phyloP scores from a whole-genome alignment of 1,284 basidiomycete genomes.

The Papiliotrema flavescens region DNA sequence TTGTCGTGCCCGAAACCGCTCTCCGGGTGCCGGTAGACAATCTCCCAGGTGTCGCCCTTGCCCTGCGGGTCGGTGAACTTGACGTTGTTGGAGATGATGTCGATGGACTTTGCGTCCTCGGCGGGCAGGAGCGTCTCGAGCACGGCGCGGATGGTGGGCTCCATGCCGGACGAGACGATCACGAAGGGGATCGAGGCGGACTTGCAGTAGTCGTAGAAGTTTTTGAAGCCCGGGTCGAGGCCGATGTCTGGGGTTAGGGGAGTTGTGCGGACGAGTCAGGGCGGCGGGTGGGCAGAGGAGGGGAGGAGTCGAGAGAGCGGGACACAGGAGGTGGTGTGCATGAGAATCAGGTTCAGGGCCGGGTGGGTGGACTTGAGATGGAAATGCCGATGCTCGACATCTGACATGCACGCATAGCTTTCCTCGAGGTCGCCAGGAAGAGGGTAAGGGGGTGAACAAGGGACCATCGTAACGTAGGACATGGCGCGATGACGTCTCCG shows the following conservation, averaged over 20 bases:
- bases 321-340: too few relatives aligned
- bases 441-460: slow-evolving; percentile 3
- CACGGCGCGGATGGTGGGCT: slow-evolving; percentile 82
- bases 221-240: slow-evolving; percentile 81
- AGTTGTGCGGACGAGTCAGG: not conserved
- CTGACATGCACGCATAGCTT: too few relatives aligned
- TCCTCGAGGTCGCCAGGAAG: not conserved
- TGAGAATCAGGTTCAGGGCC: too few relatives aligned
- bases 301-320: too few relatives aligned
- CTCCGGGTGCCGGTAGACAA: slow-evolving; percentile 81
- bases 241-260: slow-evolving; percentile 61
- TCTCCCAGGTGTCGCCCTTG: slow-evolving; percentile 70
- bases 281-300: too few relatives aligned
- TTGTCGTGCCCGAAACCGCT: slow-evolving; percentile 91
- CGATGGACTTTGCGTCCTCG: slow-evolving; percentile 68
- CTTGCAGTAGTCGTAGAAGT: slow-evolving; percentile 78
- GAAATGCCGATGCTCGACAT: too few relatives aligned
- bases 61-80: slow-evolving; percentile 53
- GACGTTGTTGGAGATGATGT: slow-evolving; percentile 87
- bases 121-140: slow-evolving; percentile 72
- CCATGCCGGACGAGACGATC: slow-evolving; percentile 86
- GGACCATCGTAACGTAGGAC: too few relatives aligned
- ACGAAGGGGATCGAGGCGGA: slow-evolving; percentile 74
- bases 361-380: too few relatives aligned
- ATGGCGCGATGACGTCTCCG: not conserved